Percentiles rank a stretch among this genome's conserved stretches.
Evolutionary conservation across 2,329 filamentous ascomycete species (phyloP).

Genomic region (Pyricularia pennisetigena): DNA sequence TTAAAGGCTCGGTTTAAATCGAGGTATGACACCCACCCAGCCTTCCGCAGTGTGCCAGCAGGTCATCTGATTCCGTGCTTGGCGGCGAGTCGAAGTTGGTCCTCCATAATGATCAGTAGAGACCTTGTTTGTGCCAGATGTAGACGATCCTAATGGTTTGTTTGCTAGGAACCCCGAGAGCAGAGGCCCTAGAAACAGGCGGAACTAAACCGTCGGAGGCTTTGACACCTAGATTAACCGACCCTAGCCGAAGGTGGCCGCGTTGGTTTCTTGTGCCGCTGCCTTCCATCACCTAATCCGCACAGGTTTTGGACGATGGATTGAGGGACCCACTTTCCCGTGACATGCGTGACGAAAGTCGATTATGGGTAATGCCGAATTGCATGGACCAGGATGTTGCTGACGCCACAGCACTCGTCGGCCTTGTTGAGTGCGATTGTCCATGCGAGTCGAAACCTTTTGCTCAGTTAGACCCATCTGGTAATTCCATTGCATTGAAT

Average conservation of each 20-base stretch:
- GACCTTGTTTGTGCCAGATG: not conserved
- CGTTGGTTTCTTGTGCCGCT: not conserved
- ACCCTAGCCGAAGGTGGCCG: conserved; percentile 20
- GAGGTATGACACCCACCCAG: not conserved
- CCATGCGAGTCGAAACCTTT: not conserved
- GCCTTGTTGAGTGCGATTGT: not conserved
- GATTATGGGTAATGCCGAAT: not conserved
- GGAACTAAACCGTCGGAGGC: conserved; percentile 4
- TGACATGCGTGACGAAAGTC: not conserved
- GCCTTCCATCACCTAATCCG: not conserved
- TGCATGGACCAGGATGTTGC: not conserved
- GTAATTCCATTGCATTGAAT: not conserved
- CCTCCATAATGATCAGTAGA: not conserved
- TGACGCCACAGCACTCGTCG: not conserved
- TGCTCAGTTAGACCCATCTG: too few relatives aligned
- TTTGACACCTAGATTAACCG: conserved; percentile 15
- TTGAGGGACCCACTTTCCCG: not conserved
- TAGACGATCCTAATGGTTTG: not conserved
- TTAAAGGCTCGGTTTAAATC: not conserved
- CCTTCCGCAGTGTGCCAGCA: not conserved
- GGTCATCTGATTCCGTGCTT: not conserved
- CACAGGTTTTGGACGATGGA: not conserved
- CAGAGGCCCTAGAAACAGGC: not conserved
- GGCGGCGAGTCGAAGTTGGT: not conserved
- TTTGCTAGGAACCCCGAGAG: not conserved